Base-by-base conservation (phyloP, 495 filamentous ascomycete species). In the Daldinia childiae region DNA sequence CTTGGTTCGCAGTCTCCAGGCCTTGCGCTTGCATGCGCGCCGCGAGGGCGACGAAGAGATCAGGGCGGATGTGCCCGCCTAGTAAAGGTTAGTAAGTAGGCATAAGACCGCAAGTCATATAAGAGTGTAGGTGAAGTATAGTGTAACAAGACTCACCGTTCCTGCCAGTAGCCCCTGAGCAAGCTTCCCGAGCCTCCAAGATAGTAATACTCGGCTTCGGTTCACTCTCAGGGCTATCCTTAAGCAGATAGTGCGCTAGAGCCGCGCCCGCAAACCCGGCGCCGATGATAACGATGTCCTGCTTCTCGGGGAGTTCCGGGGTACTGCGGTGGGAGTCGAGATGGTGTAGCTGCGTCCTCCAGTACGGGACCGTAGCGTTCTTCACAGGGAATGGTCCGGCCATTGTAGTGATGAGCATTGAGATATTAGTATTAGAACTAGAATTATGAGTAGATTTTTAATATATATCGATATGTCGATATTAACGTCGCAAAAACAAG, bases 101-200 rank as follows among this genome's bases (percentile, higher is more conserved):
- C 87, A 82, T 24, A 85, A 80, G 61, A 24, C 24, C 19, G 11
- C 21, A 9, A 11, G 17, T 11, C 7, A 24, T 48, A 21, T 84
- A 84, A 68, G 88, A 89, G 1, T 84, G 84, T 85, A 32, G 27
- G n/a, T 29, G 38, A 83, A 88, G 3, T 15, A 26, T n/a, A 50
- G 12, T 6, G 11, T 5, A 14, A 8, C 9, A 3, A 0, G 11
- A 67, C 58, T 75, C 30, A 77, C 82, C 71, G 64, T 85, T 84
- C 64, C 91, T 82, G 0, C 89, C 91, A 0, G 90, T 92, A 9
- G 91, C 91, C 15, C 91, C 91, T 76, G 87, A 92, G 72, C 90
- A 92, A 11, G 89, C 86, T 71, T 90, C 86, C 19, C 91, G 81
- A 3, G 90, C 90, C 74, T 94, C 91, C 4, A 94, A 79, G 79